phyloP scores from a whole-genome alignment of 2,329 filamentous ascomycete genomes.

The Xylaria sp. region DNA sequence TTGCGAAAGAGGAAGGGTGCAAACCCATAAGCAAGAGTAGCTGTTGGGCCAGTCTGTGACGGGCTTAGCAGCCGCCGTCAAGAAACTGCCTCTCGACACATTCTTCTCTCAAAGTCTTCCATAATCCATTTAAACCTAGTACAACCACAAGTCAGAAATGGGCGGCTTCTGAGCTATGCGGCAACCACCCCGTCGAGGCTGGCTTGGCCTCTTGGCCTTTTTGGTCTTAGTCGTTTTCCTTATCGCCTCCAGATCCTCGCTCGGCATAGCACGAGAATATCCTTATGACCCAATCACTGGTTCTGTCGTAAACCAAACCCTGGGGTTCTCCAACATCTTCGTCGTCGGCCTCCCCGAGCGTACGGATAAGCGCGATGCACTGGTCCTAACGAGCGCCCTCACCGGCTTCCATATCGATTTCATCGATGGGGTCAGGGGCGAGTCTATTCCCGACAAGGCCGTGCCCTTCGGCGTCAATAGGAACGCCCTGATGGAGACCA shows the following conservation, averaged over 20 bases:
- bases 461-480: conserved; percentile 32
- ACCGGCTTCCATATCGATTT: conserved; percentile 57
- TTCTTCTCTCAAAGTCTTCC: not conserved
- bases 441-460: conserved; percentile 55
- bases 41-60: not conserved
- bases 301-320: conserved; percentile 40
- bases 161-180: conserved; percentile 13
- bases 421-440: conserved; percentile 56
- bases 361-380: conserved; percentile 60
- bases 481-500: conserved; percentile 46
- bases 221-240: conserved; percentile 1
- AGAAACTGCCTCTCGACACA: not conserved
- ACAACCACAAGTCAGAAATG: conserved; percentile 2
- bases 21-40: no score
- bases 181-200: conserved; percentile 18
- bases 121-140: not conserved
- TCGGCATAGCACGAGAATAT: not conserved
- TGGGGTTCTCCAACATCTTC: conserved; percentile 50
- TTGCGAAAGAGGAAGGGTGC: not conserved
- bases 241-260: not conserved
- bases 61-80: not conserved
- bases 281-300: not conserved
- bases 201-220: conserved; percentile 9
- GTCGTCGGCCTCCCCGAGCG: conserved; percentile 59
- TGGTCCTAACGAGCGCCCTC: conserved; percentile 55